Evolutionary conservation across 768 basidiomycete genomes (phyloP), one percentile per base, ranked within the genome.

Genomic region (Russula foetens): DNA sequence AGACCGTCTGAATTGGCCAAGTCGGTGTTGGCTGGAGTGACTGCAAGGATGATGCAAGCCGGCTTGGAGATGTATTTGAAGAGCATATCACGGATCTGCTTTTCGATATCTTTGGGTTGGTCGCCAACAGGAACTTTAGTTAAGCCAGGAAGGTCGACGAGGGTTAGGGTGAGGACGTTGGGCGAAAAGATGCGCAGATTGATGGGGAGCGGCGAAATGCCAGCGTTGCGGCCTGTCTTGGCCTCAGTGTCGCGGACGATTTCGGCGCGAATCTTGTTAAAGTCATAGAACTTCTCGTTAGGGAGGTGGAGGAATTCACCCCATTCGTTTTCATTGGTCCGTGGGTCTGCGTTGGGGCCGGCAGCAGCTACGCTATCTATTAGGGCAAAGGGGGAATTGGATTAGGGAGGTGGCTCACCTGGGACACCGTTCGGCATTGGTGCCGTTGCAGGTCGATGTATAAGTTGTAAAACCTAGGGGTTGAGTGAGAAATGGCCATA

Each of bases 1-100:
- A 97, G 73, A 51, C 97, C 96, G 73, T 98, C 97, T 21, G 96
- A 98, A 75, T 98, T 99, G 62, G 97, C 97, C 81, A 99, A 80
- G 78, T 99, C 97, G 49, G 85, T 88, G 72, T 98, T 98, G 67
- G 93, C 96, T 41, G 86, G 89, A 0, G 96, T 97, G 64, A 98
- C 96, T 38, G 96, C 96, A 56, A 98, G 85, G 67, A 98, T 84
- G 74, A 98, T 96, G 76, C 93, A 96, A 56, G 93, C 90, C 41
- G 96, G 89, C 72, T 93, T 93, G 19, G 90, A 85, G 69, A 98
- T 98, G 70, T 88, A 98, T 74, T 95, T 96, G 73, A 91, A 73
- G 58, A 98, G 79, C 96, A 98, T 98, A 53, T 98, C 96, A 58
- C 83, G 83, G 66, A 98, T 98, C 74, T 98, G 96, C 72, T 89